Evolutionary conservation across 2,329 filamentous ascomycete genomes (phyloP).

Genomic region (Colletotrichum sp.): DNA sequence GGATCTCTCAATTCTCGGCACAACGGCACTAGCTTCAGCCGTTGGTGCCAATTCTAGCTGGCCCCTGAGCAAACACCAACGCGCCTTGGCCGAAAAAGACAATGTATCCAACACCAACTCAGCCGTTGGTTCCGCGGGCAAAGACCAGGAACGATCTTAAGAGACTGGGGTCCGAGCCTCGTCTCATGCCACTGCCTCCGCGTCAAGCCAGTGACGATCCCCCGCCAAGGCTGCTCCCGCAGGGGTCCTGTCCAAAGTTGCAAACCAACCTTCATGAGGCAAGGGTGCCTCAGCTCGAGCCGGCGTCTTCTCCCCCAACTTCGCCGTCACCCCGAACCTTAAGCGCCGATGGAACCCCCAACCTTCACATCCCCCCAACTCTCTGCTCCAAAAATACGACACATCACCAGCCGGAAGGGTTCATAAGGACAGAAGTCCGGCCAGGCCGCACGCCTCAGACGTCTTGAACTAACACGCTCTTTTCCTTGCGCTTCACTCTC

Average conservation of each 20-base stretch:
- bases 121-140: neutral
- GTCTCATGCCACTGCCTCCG: neutral
- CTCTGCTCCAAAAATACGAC: neutral
- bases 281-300: neutral
- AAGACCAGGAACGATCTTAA: neutral
- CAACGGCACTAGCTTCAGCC: neutral
- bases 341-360: neutral
- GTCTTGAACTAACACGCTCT: neutral
- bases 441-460: constrained; percentile 31
- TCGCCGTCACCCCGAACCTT: neutral
- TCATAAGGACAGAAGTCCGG: neutral
- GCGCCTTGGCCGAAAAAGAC: neutral
- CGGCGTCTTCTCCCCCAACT: neutral
- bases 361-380: neutral
- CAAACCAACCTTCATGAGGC: neutral
- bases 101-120: neutral
- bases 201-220: neutral
- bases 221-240: neutral
- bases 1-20: fast-evolving
- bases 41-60: neutral
- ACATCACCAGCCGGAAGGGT: neutral
- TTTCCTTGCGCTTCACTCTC: fast-evolving
- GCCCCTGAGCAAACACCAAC: neutral
- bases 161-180: neutral
- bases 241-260: neutral